Evolutionary conservation across 306 rosid species (phyloP), one percentile per base, ranked within the genome.

Genomic region (Amphicarpaea edgeworthii): DNA sequence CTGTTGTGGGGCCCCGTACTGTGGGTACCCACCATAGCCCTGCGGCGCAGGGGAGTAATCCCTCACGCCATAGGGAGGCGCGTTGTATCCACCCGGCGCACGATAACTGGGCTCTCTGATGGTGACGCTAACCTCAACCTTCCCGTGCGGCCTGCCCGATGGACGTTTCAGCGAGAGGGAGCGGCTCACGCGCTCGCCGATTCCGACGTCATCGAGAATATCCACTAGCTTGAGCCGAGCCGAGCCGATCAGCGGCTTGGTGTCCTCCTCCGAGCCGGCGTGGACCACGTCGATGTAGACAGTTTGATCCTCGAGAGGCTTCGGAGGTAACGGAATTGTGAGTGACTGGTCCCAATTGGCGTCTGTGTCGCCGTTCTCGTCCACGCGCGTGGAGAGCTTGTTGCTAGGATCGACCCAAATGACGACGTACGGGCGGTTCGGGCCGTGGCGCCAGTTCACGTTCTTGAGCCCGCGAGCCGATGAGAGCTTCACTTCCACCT

Each of bases 371-470:
- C 97, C 93, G 3, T 26, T 34, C 2, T 82, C 83, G 64, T 91
- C 96, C 12, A 88, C 87, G 0, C 14, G 78, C 17, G 91, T 77
- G 37, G 95, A 79, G 63, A 79, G 63, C 32, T 87, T 92, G 81
- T 64, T 75, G 1, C 51, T 77, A 1, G 97, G 81, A 40, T 94
- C 96, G 0, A 90, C 89, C 96, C 97, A 94, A 3, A 92, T 88
- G 81, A 94, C 96, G 81, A 82, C 97, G 86, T 94, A 94, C 0
- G 98, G 95, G 49, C 53, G 79, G 69, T 77, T 77, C 0, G 77
- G 24, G 5, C 98, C 98, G 79, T 88, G 40, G 24, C 93, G 93
- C 98, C 98, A 92, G 81, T 94, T 94, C 55, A 93, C 87, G 86
- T 93, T 93, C 84, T 93, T 93, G 32, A 93, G 82, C 15, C 75